Evolutionary conservation across 2,329 filamentous ascomycete species (phyloP), one percentile per base, ranked within the genome.

Genomic region (Fusarium nelsonii): DNA sequence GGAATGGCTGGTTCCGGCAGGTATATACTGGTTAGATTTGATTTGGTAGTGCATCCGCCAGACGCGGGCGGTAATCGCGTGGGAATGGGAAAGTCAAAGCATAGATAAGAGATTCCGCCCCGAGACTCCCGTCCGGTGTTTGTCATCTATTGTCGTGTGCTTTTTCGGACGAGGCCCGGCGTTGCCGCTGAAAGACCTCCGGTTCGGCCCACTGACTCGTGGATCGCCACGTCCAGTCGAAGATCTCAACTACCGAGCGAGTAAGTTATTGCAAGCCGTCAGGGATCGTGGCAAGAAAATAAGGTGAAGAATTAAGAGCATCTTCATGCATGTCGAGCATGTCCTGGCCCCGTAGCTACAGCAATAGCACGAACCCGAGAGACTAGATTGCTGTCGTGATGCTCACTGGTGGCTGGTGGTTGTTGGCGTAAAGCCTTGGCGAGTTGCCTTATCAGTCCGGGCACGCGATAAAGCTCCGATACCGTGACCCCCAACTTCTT

Each of bases 181-280:
- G 61, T 69, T 45, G 52, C 61, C 52, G 61, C 56, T 56, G 51
- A 69, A 63, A 40, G 34, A 30, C 48, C 65, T 70, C 66, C 61
- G 66, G 56, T 63, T 67, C 61, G 66, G 66, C 48, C 52, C 52
- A 63, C 61, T 69, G 66, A 69, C 49, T 69, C 66, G 46, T 65
- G 48, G 51, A 40, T 53, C 28, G 41, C 32, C 53, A 49, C 43
- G 30, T 66, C 40, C 20, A 49, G 18, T 53, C 43, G 44, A 33
- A 39, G 54, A 33, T 37, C 44, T 32, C 33, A 43, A 62, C 26
- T 65, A 39, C 46, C 53, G 61, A 62, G 40, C 33, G 37, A 49
- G 58, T 20, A 39, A 63, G 32, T 45, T 23, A 43, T 18, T 18
- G 58, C 18, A 48, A 63, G 28, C 20, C 18, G 36, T 39, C 32